Evolutionary conservation across 2,329 filamentous ascomycete species (phyloP), one percentile per base, ranked within the genome.

Genomic region (Verticillium nonalfalfae): DNA sequence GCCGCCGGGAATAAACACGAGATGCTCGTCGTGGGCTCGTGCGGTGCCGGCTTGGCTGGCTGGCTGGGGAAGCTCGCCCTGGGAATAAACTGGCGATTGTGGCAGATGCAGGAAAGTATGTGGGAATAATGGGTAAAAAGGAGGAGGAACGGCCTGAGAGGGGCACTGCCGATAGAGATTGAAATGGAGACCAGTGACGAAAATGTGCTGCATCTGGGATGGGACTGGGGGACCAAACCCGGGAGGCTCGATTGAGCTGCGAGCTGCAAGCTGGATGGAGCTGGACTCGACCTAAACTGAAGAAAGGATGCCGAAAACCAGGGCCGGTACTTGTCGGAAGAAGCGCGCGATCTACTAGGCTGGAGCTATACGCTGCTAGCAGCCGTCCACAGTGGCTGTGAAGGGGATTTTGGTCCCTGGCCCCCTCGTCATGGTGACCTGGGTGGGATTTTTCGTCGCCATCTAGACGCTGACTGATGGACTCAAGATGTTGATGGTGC

Each of bases 21-120:
- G 34, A 38, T 6, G 58, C 10, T 7, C 31, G 58, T 38, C 26
- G 31, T 26, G 40, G 35, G 40, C 40, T 52, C 45, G 39, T 50
- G 31, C 21, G 36, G 36, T 40, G 35, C 18, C 38, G 34, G 7
- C n/a, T 40, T 58, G 35, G 34, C 34, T 45, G 7, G 11, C 10
- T n/a, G 56, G 21, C 26, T 31, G 58, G 36, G 56, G 45, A 50
- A 59, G 59, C 34, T 57, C 45, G 45, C 31, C 26, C 62, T 65
- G 63, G 63, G 60, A 65, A 65, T 65, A 63, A 65, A 60, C 63
- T 59, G 63, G 63, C 39, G 62, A 65, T 62, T 62, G 63, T 55
- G 50, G 58, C 57, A 36, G 52, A 50, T 40, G 33, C 15, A 58
- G 58, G 26, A 40, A 45, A 15, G n/a, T 18, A 59, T 26, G 34